These are phyloP conservation scores for Pichia californica DNA, from an alignment of 805 yeast species.

Conservation along the genomic window DNA sequence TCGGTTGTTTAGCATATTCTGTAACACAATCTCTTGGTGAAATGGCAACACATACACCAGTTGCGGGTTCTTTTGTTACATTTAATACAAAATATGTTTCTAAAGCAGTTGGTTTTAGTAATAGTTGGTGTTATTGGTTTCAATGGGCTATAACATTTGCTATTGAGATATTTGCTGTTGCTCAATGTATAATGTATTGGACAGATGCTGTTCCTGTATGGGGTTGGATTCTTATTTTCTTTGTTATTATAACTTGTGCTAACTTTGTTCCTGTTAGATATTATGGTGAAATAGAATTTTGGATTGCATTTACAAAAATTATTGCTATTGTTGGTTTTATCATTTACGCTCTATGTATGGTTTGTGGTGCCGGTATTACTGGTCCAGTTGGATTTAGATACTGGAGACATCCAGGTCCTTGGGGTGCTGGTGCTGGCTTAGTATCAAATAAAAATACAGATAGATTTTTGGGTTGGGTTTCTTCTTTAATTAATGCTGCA, in stretches of 20 bases:
- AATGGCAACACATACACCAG: conserved; percentile 74
- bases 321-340: conserved; percentile 65
- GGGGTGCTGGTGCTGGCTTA: conserved; percentile 52
- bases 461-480: conserved; percentile 62
- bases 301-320: conserved; percentile 64
- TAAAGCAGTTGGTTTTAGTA: conserved; percentile 67
- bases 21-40: conserved; percentile 73
- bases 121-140: conserved; percentile 71
- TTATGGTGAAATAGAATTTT: conserved; percentile 73
- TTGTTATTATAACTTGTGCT: conserved; percentile 43
- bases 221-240: conserved; percentile 67
- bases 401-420: conserved; percentile 75
- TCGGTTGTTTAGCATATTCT: conserved; percentile 57
- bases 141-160: conserved; percentile 76
- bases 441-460: conserved; percentile 46
- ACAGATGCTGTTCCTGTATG: conserved; percentile 61
- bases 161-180: conserved; percentile 63
- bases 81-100: conserved; percentile 61
- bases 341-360: conserved; percentile 61
- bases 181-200: conserved; percentile 62
- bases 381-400: conserved; percentile 76
- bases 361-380: conserved; percentile 61
- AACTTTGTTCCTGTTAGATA: conserved; percentile 63
- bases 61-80: conserved; percentile 61
- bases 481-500: conserved; percentile 66